These are phyloP conservation scores for Russula olivacea DNA, from an alignment of 768 basidiomycete genomes.

Conservation along the genomic window DNA sequence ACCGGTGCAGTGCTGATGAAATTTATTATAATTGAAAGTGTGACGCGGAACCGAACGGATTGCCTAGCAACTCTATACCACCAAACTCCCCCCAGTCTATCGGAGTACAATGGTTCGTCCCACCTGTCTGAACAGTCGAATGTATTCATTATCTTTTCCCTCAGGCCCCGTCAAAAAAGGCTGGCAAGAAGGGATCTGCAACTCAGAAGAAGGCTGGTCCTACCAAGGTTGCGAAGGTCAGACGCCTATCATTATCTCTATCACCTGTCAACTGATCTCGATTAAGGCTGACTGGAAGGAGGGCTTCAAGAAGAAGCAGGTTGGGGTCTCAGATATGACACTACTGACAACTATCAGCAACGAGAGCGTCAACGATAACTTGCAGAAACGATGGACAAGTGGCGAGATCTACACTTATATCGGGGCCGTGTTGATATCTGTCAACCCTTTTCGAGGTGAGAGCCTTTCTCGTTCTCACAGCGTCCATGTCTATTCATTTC, in stretches of 20 bases:
- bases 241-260: slow-evolving; percentile 8
- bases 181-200: slow-evolving; percentile 72
- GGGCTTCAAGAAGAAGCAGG: slow-evolving; percentile 99
- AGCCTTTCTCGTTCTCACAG: not conserved
- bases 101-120: slow-evolving; percentile 18
- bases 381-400: slow-evolving; percentile 93
- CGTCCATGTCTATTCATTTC: not conserved
- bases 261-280: not conserved
- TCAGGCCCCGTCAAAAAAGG: slow-evolving; percentile 82
- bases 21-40: too few relatives aligned
- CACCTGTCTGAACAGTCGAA: not conserved
- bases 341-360: slow-evolving; percentile 94
- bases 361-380: slow-evolving; percentile 95
- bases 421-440: slow-evolving; percentile 97
- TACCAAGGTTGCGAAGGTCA: slow-evolving; percentile 73
- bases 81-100: slow-evolving; percentile 3
- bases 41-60: not conserved
- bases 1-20: too few relatives aligned
- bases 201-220: slow-evolving; percentile 54
- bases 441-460: slow-evolving; percentile 92
- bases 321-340: slow-evolving; percentile 99
- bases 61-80: slow-evolving; percentile 11
- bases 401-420: slow-evolving; percentile 99
- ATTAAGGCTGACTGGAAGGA: slow-evolving; percentile 97
- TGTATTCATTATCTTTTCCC: not conserved